Percentiles rank a stretch among this genome's conserved stretches.
Evolutionary conservation across 2,329 filamentous ascomycete species (phyloP).

Genomic region (Epichloe gansuensis): DNA sequence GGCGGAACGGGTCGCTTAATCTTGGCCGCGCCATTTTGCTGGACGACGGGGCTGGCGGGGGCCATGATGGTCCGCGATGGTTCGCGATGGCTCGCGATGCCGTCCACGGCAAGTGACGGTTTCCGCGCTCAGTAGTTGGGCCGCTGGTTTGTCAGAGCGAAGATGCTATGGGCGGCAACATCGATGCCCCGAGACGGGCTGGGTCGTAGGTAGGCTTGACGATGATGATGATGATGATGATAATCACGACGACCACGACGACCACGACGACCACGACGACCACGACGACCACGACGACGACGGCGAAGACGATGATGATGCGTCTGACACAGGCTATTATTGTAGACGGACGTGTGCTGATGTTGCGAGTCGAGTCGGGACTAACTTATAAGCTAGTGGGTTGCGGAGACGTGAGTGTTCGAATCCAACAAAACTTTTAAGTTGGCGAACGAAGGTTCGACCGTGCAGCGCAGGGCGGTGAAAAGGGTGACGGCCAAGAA

Average conservation of each 20-base stretch:
- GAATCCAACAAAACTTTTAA: not conserved
- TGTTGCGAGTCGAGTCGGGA: conserved; percentile 7
- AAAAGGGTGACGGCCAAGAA: not conserved
- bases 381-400: conserved; percentile 9
- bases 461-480: conserved; percentile 6
- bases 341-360: conserved; percentile 3
- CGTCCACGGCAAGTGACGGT: conserved; percentile 2
- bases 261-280: not conserved
- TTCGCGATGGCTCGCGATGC: conserved; percentile 13
- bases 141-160: not conserved
- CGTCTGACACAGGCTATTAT: not conserved
- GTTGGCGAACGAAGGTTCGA: conserved; percentile 2
- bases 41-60: conserved; percentile 37
- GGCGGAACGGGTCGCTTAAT: conserved; percentile 57
- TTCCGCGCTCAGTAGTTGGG: conserved; percentile 2
- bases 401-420: conserved; percentile 9
- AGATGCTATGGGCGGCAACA: conserved; percentile 6
- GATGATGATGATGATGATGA: not conserved
- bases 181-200: conserved; percentile 7
- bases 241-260: not conserved
- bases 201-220: not conserved
- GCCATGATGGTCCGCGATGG: conserved; percentile 32
- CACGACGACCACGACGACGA: not conserved
- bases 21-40: conserved; percentile 39
- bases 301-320: not conserved